phyloP scores from a whole-genome alignment of 2,329 filamentous ascomycete species.

The Colletotrichum neosansevieriae region DNA sequence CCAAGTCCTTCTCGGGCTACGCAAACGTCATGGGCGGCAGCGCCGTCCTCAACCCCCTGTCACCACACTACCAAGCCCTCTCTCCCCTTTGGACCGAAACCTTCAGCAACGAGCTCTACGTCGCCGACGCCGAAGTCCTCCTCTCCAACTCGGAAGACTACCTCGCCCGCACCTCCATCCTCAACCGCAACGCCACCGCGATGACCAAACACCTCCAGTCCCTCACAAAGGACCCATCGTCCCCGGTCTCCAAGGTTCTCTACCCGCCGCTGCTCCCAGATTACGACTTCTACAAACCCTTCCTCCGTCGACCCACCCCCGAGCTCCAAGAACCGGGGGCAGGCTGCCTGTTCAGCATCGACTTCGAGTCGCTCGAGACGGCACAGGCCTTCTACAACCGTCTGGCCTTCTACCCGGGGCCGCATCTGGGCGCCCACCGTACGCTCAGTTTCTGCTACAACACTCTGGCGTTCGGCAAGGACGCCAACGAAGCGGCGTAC shows the following conservation, averaged over 20 bases:
- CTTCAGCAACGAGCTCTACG: conserved; percentile 60
- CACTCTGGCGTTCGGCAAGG: conserved; percentile 56
- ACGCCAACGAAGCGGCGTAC: conserved; percentile 51
- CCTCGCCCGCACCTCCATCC: conserved; percentile 51
- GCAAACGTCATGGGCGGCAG: conserved; percentile 68
- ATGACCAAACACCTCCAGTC: conserved; percentile 55
- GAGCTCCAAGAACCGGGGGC: conserved; percentile 64
- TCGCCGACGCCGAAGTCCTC: conserved; percentile 59
- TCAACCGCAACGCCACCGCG: conserved; percentile 59
- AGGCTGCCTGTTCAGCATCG: conserved; percentile 66
- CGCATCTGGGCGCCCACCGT: conserved; percentile 65
- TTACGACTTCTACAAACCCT: conserved; percentile 52
- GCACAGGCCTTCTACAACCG: conserved; percentile 63
- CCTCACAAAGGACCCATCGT: conserved; percentile 46
- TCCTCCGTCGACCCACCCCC: conserved; percentile 52
- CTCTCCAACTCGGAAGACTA: conserved; percentile 59
- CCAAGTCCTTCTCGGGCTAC: conserved; percentile 70
- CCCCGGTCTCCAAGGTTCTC: conserved; percentile 54
- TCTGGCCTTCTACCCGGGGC: conserved; percentile 62
- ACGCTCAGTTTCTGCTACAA: conserved; percentile 64
- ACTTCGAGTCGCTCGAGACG: conserved; percentile 57
- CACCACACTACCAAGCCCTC: conserved; percentile 54
- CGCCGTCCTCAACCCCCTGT: conserved; percentile 61
- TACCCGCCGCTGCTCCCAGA: conserved; percentile 57
- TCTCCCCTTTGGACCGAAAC: conserved; percentile 41